Percentiles rank a stretch among this genome's conserved stretches.
Evolutionary conservation across 768 basidiomycete species (phyloP).

Genomic region (Boletus sp.): DNA sequence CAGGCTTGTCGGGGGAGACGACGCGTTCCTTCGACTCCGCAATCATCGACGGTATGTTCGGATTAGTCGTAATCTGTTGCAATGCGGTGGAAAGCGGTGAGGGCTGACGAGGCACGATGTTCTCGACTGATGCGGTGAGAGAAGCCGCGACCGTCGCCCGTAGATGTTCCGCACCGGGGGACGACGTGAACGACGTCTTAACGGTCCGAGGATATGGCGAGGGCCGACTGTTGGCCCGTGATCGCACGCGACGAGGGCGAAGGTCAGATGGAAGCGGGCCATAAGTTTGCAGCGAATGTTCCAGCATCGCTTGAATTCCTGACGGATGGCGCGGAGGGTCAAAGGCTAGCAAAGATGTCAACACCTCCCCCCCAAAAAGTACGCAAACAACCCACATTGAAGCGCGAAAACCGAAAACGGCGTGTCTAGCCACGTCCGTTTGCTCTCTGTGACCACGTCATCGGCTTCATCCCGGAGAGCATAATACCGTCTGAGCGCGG

Average conservation of each 20-base stretch:
- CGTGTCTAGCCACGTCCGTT: constrained; percentile 63
- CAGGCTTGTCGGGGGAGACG: constrained; percentile 29
- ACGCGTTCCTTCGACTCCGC: constrained; percentile 35
- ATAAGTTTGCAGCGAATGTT: constrained; percentile 68
- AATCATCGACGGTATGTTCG: constrained; percentile 33
- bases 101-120: constrained; percentile 7
- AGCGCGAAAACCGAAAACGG: constrained; percentile 69
- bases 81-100: constrained; percentile 33
- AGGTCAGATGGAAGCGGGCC: constrained; percentile 73
- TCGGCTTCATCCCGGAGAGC: constrained; percentile 68
- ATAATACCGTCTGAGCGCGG: constrained; percentile 62
- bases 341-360: constrained; percentile 48
- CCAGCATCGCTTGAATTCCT: constrained; percentile 69
- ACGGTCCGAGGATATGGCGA: constrained; percentile 67
- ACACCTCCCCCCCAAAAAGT: background rate
- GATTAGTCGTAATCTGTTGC: constrained; percentile 43
- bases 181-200: constrained; percentile 42
- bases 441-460: constrained; percentile 62
- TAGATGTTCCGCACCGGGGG: constrained; percentile 35
- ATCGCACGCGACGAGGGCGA: constrained; percentile 56
- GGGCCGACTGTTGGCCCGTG: constrained; percentile 65
- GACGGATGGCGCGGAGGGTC: constrained; percentile 60
- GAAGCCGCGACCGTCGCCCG: constrained; percentile 23
- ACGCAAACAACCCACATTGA: constrained; percentile 53
- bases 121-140: constrained; percentile 21